phyloP scores from a whole-genome alignment of 2,329 filamentous ascomycete genomes.

The Malbranchea zuffiana region DNA sequence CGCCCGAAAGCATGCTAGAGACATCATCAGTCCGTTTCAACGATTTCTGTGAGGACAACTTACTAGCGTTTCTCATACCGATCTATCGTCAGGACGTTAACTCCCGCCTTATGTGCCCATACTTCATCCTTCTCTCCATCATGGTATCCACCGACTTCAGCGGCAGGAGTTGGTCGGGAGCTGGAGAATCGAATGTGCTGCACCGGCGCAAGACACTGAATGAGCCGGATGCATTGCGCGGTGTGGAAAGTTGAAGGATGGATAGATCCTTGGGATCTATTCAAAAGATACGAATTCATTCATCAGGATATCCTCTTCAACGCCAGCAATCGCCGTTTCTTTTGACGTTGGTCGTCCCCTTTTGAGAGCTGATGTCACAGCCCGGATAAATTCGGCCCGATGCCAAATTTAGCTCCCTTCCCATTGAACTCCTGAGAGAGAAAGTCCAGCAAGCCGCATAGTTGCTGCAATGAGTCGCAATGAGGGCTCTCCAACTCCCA shows the following conservation, averaged over 20 bases:
- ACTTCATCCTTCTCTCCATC: slow-evolving; percentile 20
- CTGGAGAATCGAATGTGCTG: slow-evolving; percentile 62
- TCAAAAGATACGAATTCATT: slow-evolving; percentile 68
- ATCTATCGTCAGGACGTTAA: slow-evolving; percentile 69
- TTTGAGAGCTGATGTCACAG: neutral
- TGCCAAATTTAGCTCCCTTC: neutral
- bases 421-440: too few relatives aligned
- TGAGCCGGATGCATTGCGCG: slow-evolving; percentile 53
- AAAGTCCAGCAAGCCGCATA: too few relatives aligned
- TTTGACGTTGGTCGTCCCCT: neutral
- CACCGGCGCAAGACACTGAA: slow-evolving; percentile 58
- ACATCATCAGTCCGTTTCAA: neutral
- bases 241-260: slow-evolving; percentile 53
- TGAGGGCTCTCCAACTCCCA: neutral
- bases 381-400: neutral
- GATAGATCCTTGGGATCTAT: slow-evolving; percentile 61
- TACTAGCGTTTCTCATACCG: slow-evolving; percentile 68
- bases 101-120: slow-evolving; percentile 62
- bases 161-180: slow-evolving; percentile 29
- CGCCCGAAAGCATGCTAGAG: slow-evolving; percentile 65
- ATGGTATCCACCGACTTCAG: slow-evolving; percentile 6
- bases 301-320: slow-evolving; percentile 34
- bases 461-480: slow-evolving; percentile 6
- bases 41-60: slow-evolving; percentile 20
- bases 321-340: neutral